Evolutionary conservation across 192 early-diverging fungal genomes (phyloP).

Genomic region (Coemansia sp.): DNA sequence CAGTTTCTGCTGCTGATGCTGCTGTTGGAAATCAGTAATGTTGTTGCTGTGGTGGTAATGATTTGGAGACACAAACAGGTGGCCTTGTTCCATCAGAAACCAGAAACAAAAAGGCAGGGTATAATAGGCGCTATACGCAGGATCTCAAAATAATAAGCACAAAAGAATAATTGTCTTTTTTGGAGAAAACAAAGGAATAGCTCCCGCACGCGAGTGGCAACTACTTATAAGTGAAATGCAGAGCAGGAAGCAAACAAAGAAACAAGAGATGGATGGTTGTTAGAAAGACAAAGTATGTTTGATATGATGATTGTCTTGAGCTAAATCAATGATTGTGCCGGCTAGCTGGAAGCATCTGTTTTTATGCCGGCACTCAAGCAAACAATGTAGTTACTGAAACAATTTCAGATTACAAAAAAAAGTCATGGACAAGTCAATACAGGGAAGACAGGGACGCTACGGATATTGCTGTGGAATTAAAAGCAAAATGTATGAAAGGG

Average conservation of each 20-base stretch:
- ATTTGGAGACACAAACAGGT: constrained; percentile 32
- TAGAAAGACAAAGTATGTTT: constrained; percentile 8
- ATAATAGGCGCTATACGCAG: background rate
- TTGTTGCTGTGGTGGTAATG: constrained; percentile 20
- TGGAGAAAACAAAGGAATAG: constrained; percentile 1
- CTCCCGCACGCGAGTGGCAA: constrained; percentile 1
- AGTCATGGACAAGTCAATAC: background rate
- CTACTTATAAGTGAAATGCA: constrained; percentile 8
- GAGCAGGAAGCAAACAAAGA: constrained; percentile 1
- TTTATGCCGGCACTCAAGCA: background rate
- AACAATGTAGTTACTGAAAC: background rate
- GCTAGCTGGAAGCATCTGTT: background rate
- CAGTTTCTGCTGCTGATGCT: constrained; percentile 3
- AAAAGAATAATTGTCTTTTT: background rate
- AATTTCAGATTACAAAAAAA: background rate
- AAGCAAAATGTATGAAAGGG: background rate
- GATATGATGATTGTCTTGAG: constrained; percentile 6
- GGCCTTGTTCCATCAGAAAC: constrained; percentile 42
- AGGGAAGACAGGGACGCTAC: background rate
- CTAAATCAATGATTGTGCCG: constrained; percentile 4
- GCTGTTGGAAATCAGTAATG: constrained; percentile 20
- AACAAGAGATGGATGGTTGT: constrained; percentile 3
- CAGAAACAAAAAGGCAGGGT: constrained; percentile 1
- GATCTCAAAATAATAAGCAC: constrained; percentile 2
- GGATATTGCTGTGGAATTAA: background rate